Percentiles rank a stretch among this genome's conserved stretches.
phyloP scores from a whole-genome alignment of 2,329 filamentous ascomycete species.

The Fusarium graminum region DNA sequence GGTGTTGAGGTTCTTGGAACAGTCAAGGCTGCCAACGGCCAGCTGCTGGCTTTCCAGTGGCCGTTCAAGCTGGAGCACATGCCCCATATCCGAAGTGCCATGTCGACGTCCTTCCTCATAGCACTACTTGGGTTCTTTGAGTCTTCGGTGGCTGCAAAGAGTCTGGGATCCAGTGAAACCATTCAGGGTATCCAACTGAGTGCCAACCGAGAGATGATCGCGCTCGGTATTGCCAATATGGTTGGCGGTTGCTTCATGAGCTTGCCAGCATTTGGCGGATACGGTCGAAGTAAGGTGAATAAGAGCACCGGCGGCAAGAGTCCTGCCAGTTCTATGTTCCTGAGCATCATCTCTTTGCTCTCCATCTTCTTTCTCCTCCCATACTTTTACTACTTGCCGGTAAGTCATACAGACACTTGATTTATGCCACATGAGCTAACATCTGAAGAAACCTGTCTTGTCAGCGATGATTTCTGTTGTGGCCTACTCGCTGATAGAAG shows the following conservation, averaged over 20 bases:
- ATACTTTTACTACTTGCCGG: constrained; percentile 95
- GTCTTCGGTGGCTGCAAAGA: constrained; percentile 95
- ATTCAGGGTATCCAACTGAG: constrained; percentile 87
- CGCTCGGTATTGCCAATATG: constrained; percentile 91
- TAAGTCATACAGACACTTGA: constrained; percentile 60
- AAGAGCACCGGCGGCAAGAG: constrained; percentile 90
- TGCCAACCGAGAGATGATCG: constrained; percentile 92
- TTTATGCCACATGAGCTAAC: constrained; percentile 11
- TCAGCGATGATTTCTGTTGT: constrained; percentile 96
- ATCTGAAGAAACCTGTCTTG: constrained; percentile 84
- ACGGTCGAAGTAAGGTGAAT: constrained; percentile 96
- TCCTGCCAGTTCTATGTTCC: constrained; percentile 90
- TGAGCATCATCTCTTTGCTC: constrained; percentile 85
- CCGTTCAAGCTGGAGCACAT: constrained; percentile 84
- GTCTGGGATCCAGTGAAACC: constrained; percentile 76
- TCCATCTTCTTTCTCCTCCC: constrained; percentile 86
- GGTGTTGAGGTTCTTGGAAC: constrained; percentile 88
- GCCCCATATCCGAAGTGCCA: constrained; percentile 84
- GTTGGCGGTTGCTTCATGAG: constrained; percentile 92
- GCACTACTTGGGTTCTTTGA: constrained; percentile 98
- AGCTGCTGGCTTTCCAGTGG: constrained; percentile 83
- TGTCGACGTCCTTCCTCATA: constrained; percentile 93
- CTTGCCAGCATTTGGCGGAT: constrained; percentile 93
- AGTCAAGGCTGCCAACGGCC: constrained; percentile 79
- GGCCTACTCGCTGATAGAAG: constrained; percentile 93